Percentiles rank a stretch among this genome's conserved stretches.
Evolutionary conservation across 139 green algal species (phyloP).

Genomic region (Dunaliella primolecta): DNA sequence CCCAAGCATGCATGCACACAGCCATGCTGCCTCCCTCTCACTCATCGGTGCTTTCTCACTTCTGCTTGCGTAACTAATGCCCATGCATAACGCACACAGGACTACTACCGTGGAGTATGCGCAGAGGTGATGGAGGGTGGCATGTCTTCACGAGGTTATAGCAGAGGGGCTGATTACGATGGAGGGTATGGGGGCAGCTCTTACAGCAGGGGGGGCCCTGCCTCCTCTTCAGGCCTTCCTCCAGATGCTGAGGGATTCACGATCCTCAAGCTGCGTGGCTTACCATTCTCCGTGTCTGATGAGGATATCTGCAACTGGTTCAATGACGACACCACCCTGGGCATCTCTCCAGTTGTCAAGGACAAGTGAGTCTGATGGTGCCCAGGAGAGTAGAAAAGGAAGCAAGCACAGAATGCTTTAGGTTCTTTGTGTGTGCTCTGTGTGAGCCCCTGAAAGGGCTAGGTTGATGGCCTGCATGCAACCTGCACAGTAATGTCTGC

Average conservation of each 20-base stretch:
- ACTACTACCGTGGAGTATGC: slow-evolving; percentile 69
- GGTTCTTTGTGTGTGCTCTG: neutral
- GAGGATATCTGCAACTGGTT: slow-evolving; percentile 84
- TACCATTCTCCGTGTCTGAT: slow-evolving; percentile 74
- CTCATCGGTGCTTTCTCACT: too few relatives aligned
- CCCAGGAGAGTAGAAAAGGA: neutral
- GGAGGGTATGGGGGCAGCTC: neutral
- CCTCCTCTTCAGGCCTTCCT: neutral
- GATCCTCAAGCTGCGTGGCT: slow-evolving; percentile 78
- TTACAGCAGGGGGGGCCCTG: neutral
- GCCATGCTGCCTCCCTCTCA: too few relatives aligned
- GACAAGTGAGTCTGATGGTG: slow-evolving; percentile 30
- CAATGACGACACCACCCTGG: slow-evolving; percentile 49
- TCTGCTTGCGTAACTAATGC: too few relatives aligned
- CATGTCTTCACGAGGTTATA: slow-evolving; percentile 1
- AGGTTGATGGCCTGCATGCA: neutral
- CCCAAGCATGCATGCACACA: too few relatives aligned
- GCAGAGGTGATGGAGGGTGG: slow-evolving; percentile 41
- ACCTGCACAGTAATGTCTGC: too few relatives aligned
- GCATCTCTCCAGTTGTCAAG: slow-evolving; percentile 32
- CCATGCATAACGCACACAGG: slow-evolving; percentile 37
- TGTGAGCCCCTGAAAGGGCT: too few relatives aligned
- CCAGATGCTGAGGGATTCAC: slow-evolving; percentile 31
- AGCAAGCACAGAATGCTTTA: neutral
- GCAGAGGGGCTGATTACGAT: slow-evolving; percentile 5